A percentile compares a stretch with the other conserved stretches of the same genome.
These are phyloP conservation scores for Phytopythium mirpurense DNA, from an alignment of 352 stramenopile genomes.

Conservation along the genomic window DNA sequence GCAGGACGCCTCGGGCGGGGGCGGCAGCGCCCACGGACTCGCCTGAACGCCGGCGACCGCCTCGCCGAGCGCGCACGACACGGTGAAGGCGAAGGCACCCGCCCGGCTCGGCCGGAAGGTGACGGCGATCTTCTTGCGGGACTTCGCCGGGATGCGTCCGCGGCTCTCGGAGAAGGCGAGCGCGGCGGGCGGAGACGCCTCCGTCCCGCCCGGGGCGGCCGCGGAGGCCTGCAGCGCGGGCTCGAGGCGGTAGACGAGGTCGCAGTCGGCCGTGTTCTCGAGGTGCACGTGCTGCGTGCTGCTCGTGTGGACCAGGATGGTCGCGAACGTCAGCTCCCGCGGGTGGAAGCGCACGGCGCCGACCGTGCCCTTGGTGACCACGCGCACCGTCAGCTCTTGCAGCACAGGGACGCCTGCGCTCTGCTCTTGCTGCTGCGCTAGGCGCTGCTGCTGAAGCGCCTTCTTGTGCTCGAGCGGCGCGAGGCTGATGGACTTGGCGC, in stretches of 20 bases:
- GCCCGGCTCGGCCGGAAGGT: slow-evolving; percentile 65
- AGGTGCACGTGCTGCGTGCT: slow-evolving; percentile 59
- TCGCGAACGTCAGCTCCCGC: slow-evolving; percentile 57
- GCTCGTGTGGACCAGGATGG: slow-evolving; percentile 81
- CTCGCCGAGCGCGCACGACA: slow-evolving; percentile 48
- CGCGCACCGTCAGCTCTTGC: slow-evolving; percentile 53
- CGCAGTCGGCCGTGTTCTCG: slow-evolving; percentile 77
- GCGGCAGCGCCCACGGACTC: slow-evolving; percentile 17
- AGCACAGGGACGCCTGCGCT: slow-evolving; percentile 27
- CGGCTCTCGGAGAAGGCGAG: slow-evolving; percentile 57
- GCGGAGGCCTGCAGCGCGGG: not conserved
- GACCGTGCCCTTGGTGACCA: slow-evolving; percentile 67
- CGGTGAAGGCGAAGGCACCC: slow-evolving; percentile 65
- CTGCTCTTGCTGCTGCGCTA: no score
- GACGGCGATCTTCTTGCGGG: slow-evolving; percentile 69
- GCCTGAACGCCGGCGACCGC: slow-evolving; percentile 12
- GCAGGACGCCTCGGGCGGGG: slow-evolving; percentile 31
- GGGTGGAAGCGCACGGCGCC: slow-evolving; percentile 83
- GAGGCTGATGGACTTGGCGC: slow-evolving; percentile 69
- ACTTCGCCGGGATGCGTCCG: slow-evolving; percentile 67
- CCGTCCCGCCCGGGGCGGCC: slow-evolving; percentile 1
- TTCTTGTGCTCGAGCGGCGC: slow-evolving; percentile 22
- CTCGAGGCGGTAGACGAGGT: slow-evolving; percentile 42
- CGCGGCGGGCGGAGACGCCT: slow-evolving; percentile 7
- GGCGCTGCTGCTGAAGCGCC: slow-evolving; percentile 5